Conservation (phyloP, 805 yeast genomes). For the Saturnispora sekii region DNA sequence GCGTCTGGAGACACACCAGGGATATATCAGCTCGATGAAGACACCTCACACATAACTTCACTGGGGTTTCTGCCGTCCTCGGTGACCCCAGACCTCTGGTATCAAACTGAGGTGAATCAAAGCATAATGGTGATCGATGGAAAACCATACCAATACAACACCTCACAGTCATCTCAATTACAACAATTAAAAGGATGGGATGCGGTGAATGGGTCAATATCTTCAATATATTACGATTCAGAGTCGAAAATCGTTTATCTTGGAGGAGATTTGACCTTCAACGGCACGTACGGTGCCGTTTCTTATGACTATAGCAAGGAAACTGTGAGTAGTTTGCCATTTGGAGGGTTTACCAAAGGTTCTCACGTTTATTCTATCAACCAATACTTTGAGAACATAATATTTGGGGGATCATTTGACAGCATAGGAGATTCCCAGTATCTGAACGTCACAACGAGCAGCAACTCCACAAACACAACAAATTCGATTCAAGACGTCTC, state of each 20-base stretch:
- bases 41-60: conserved; percentile 5
- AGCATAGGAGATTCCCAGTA: conserved; percentile 46
- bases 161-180: neutral
- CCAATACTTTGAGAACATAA: conserved; percentile 34
- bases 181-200: conserved; percentile 18
- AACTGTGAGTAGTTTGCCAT: conserved; percentile 42
- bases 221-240: conserved; percentile 38
- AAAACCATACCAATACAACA: conserved; percentile 17
- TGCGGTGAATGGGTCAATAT: conserved; percentile 31
- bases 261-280: conserved; percentile 66
- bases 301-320: conserved; percentile 45
- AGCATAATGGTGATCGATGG: conserved; percentile 18
- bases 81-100: conserved; percentile 9
- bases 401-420: conserved; percentile 74
- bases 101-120: conserved; percentile 3
- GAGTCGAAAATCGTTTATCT: conserved; percentile 47
- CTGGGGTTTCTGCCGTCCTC: neutral
- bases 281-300: conserved; percentile 46
- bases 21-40: conserved; percentile 15
- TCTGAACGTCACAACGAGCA: conserved; percentile 16
- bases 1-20: neutral
- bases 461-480: conserved; percentile 14
- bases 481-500: conserved; percentile 17
- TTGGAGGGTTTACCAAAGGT: conserved; percentile 63
- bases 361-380: conserved; percentile 56